Evolutionary conservation across 1,139 yeast genomes (phyloP), one percentile per base, ranked within the genome.

Genomic region (Scheffersomyces insectosa): DNA sequence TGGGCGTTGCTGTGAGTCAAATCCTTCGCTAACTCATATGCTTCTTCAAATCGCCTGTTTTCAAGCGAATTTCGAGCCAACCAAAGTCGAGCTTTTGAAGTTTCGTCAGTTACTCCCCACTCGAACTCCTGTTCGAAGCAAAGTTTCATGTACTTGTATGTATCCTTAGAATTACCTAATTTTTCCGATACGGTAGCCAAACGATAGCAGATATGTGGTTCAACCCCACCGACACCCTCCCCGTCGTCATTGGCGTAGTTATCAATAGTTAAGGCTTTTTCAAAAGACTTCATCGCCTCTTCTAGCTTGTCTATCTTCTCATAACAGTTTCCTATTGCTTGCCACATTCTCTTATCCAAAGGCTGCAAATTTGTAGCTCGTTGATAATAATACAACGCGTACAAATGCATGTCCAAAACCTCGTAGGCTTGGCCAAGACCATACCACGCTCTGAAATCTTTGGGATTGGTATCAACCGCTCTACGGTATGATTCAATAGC

Each of bases 391-490:
- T 90, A 91, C 33, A 91, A 70, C 0, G 98, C 93, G 59, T 91
- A 95, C 53, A 89, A 74, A 62, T 88, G 95, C 97, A 91, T 91
- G 55, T 93, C 98, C 46, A 93, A 71, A 13, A 95, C 96, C 62
- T 95, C 99, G 60, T 95, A 95, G 1, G 99, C 98, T 64, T 93
- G 99, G 0, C 99, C 99, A 42, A 95, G 72, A 1, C 99, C 99
- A 64, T 93, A 93, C 99, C 99, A 95, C 0, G 99, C 99, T 42
- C 97, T 75, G 63, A 88, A 95, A 63, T 95, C 99, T 57, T 87
- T 85, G 37, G 84, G 80, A 56, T 89, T 89, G 6, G 91, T 85
- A 60, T 90, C 93, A 1, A 91, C 95, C 0, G 99, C 99, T 40
- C 96, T 73, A 51, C 99, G 72, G 60, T 95, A 95, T 43, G 96